Evolutionary conservation across 176 grass and related monocot genomes (phyloP).

Genomic region (Aegilops bicornis): DNA sequence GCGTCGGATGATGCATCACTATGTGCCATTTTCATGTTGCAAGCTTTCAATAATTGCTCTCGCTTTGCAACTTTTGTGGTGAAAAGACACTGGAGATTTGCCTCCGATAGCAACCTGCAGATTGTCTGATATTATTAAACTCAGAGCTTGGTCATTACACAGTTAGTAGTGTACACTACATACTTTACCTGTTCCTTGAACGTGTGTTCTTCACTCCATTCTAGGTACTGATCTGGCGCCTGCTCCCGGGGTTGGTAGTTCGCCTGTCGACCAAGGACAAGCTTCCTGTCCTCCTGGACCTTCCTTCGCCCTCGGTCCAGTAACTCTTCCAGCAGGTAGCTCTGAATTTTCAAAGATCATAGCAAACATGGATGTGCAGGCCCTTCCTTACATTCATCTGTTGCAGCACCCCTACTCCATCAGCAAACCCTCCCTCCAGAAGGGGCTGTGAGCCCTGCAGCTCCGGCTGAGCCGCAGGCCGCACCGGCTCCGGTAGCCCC

Average conservation of each 20-base stretch:
- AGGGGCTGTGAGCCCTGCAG: slow-evolving; percentile 30
- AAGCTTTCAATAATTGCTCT: neutral
- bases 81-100: neutral
- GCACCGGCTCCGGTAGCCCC: slow-evolving; percentile 26
- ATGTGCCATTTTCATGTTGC: neutral
- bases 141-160: neutral
- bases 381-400: slow-evolving; percentile 25
- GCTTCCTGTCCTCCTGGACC: slow-evolving; percentile 51
- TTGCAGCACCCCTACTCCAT: slow-evolving; percentile 35
- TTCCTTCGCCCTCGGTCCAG: slow-evolving; percentile 28
- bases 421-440: slow-evolving; percentile 7
- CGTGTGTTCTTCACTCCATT: slow-evolving; percentile 23
- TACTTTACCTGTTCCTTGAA: slow-evolving; percentile 4
- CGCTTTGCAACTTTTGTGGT: neutral
- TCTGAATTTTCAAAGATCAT: slow-evolving; percentile 32
- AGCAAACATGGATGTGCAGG: neutral
- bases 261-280: slow-evolving; percentile 43
- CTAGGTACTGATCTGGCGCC: slow-evolving; percentile 52
- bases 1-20: neutral
- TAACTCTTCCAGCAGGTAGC: slow-evolving; percentile 52
- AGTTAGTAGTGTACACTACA: neutral
- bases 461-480: neutral
- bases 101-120: neutral
- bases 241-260: slow-evolving; percentile 28
- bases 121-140: neutral